Evolutionary conservation across 2,329 filamentous ascomycete species (phyloP), one percentile per base, ranked within the genome.

Genomic region (Aspergillus sp.): DNA sequence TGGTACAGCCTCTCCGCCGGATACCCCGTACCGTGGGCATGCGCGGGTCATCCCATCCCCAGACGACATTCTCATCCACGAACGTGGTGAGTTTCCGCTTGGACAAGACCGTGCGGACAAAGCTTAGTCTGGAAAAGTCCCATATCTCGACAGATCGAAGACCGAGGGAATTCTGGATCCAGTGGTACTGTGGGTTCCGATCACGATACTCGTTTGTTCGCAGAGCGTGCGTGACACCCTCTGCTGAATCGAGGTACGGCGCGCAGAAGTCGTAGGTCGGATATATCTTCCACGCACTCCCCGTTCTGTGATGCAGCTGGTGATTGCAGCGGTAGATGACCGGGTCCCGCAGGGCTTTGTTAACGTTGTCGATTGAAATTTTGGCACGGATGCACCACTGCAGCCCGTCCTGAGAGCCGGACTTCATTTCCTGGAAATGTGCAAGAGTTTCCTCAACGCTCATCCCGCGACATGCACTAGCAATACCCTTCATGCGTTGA

Each of bases 271-370:
- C 85, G 67, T 88, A 88, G 22, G 84, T 87, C 1, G 85, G 85
- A 71, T 88, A 88, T 66, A 86, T 83, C 72, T 87, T 87, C 84
- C 85, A 88, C 59, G 80, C 82, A 50, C 72, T 73, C n/a, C 84
- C 84, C 5, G 85, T 87, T 53, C 85, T 82, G 73, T 86, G 85
- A 68, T 88, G 85, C 9, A 80, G 74, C 48, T 82, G 71, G 6
- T 84, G 82, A 70, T 96, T 96, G 84, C 92, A 97, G 64, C 95
- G 88, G 82, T 97, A 98, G 75, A 99, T 96, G 76, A 98, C 93
- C 13, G 95, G 95, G 75, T 99, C 95, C 64, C 95, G 86, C 85
- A 98, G 87, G 52, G 95, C 91, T 77, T 96, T 96, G 81, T 99
- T 98, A 64, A 89, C 89, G 77, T 95, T 89, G 75, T 96, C 90